These are phyloP conservation scores for Kalanchoe fedtschenkoi DNA, from an alignment of 164 flowering plant genomes.

Conservation along the genomic window DNA sequence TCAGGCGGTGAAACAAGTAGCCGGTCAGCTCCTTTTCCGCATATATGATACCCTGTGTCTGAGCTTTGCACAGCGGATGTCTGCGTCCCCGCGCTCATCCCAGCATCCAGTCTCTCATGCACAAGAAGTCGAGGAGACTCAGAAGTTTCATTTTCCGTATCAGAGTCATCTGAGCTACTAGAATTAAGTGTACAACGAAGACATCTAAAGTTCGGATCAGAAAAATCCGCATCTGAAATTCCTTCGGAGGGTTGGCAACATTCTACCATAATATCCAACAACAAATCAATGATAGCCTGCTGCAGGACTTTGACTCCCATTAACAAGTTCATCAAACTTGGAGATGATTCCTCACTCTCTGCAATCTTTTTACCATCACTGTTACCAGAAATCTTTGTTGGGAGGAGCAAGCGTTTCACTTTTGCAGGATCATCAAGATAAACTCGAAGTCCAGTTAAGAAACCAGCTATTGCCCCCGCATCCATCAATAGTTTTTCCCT, in stretches of 20 bases:
- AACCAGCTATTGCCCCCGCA: conserved; percentile 99
- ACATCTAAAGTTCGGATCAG: conserved; percentile 42
- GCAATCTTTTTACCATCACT: conserved; percentile 59
- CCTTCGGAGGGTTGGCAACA: conserved; percentile 78
- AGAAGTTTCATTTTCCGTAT: conserved; percentile 42
- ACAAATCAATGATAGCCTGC: conserved; percentile 93
- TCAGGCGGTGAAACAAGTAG: conserved; percentile 62
- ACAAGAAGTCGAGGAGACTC: conserved; percentile 28
- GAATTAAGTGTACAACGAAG: conserved; percentile 39
- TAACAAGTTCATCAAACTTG: conserved; percentile 92
- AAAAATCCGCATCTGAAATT: conserved; percentile 40
- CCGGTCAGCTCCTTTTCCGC: conserved; percentile 41
- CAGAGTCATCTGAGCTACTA: conserved; percentile 41
- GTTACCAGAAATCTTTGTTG: conserved; percentile 73
- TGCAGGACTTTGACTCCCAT: conserved; percentile 99
- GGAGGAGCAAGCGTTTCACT: conserved; percentile 92
- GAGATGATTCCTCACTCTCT: conserved; percentile 64
- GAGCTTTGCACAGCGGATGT: conserved; percentile 75
- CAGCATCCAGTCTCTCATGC: conserved; percentile 41
- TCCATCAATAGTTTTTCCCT: conserved; percentile 95
- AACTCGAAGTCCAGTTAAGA: conserved; percentile 93
- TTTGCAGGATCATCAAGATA: conserved; percentile 99
- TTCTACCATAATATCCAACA: conserved; percentile 86
- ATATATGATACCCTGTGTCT: conserved; percentile 24
- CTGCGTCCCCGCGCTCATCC: conserved; percentile 22